A percentile compares a stretch with the other conserved stretches of the same genome.
phyloP scores from a whole-genome alignment of 23 red algal genomes.

The Gracilaria gracilis region DNA sequence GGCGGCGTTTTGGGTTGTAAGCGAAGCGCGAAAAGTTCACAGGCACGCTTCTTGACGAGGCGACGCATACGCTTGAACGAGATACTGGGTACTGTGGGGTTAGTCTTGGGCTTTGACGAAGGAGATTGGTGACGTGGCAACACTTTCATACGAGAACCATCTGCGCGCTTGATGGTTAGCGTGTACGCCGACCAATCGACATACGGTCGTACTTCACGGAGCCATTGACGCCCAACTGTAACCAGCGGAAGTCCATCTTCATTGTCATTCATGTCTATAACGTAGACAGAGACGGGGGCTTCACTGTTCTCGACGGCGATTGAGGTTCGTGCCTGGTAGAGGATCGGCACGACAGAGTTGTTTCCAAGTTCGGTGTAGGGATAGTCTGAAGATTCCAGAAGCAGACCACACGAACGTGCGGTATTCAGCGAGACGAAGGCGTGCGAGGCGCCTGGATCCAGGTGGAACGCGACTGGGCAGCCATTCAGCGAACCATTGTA shows the following conservation, averaged over 20 bases:
- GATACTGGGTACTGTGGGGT: neutral
- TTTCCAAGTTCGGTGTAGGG: neutral
- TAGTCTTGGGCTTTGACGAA: neutral
- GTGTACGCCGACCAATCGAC: neutral
- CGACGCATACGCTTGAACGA: neutral
- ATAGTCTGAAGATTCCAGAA: neutral
- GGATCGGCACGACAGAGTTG: neutral
- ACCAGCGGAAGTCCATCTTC: neutral
- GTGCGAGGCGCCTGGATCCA: conserved; percentile 34
- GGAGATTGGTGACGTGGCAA: neutral
- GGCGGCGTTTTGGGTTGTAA: too few relatives aligned
- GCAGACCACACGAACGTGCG: neutral
- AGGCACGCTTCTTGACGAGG: neutral
- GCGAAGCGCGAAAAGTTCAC: neutral
- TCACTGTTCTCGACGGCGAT: neutral
- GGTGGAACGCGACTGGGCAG: neutral
- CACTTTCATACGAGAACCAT: neutral
- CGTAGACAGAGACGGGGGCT: neutral
- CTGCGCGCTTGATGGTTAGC: conserved; percentile 4
- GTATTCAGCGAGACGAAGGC: conserved; percentile 8
- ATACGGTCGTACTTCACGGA: neutral
- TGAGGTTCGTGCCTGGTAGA: neutral
- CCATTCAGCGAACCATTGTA: neutral
- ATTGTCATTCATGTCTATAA: conserved; percentile 5
- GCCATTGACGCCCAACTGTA: neutral